phyloP scores from a whole-genome alignment of 192 early-diverging fungal species.

The Backusella australiensis region DNA sequence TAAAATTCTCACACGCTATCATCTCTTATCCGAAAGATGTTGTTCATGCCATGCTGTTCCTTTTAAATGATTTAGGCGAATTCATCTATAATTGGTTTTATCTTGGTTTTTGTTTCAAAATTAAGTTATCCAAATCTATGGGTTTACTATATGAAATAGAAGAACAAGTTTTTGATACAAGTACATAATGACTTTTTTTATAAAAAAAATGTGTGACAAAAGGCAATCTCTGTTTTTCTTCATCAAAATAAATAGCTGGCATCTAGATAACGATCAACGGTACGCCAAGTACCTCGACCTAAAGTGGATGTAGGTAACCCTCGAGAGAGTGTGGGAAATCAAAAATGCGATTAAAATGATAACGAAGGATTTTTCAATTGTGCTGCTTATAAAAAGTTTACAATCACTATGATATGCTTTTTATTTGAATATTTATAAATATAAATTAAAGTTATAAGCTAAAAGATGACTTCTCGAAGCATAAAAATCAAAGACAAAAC shows the following conservation, averaged over 20 bases:
- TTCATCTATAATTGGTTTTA: background rate
- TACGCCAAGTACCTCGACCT: background rate
- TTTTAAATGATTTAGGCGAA: background rate
- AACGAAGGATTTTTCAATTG: background rate
- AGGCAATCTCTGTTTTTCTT: background rate
- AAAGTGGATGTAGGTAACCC: background rate
- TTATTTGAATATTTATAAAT: background rate
- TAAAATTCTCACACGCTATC: constrained; percentile 5
- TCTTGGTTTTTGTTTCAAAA: background rate
- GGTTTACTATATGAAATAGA: background rate
- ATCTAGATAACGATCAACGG: background rate
- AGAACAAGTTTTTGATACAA: too few relatives aligned
- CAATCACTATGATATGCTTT: background rate
- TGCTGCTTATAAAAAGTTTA: background rate
- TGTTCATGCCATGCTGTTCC: background rate
- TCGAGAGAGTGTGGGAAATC: background rate
- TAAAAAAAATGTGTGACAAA: background rate
- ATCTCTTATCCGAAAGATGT: background rate
- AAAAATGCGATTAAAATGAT: background rate
- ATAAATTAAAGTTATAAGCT: background rate
- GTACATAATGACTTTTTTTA: background rate
- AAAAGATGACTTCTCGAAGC: background rate
- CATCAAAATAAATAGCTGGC: background rate
- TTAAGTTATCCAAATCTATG: background rate
- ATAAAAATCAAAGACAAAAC: background rate